phyloP scores from a whole-genome alignment of 2,329 filamentous ascomycete species.

The Diplodia sapinea region DNA sequence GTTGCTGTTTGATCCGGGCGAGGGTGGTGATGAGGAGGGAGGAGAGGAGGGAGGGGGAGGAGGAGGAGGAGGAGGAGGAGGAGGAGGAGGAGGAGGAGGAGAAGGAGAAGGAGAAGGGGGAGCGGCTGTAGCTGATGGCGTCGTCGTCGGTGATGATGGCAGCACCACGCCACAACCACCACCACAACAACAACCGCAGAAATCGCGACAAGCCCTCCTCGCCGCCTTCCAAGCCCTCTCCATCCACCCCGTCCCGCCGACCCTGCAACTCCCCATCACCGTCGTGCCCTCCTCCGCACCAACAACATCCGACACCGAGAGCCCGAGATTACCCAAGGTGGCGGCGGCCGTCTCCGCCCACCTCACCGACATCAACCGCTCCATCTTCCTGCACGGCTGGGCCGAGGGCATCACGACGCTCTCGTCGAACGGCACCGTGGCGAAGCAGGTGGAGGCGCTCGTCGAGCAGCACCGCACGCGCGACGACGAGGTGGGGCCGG shows the following conservation, averaged over 20 bases:
- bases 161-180: background rate
- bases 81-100: too few species aligned
- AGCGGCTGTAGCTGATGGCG: background rate
- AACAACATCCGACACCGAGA: background rate
- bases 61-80: too few species aligned
- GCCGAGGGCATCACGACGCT: constrained; percentile 66
- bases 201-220: constrained; percentile 35
- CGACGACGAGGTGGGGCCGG: constrained; percentile 62
- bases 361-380: constrained; percentile 67
- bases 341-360: constrained; percentile 53
- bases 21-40: constrained; percentile 33
- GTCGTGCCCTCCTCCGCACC: constrained; percentile 58
- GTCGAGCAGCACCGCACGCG: constrained; percentile 59
- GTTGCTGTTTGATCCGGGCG: constrained; percentile 51
- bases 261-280: constrained; percentile 66
- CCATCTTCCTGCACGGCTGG: constrained; percentile 78
- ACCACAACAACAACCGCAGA: background rate
- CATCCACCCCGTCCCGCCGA: constrained; percentile 58
- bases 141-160: background rate
- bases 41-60: constrained; percentile 36
- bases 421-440: constrained; percentile 72
- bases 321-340: constrained; percentile 33
- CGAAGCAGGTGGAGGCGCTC: constrained; percentile 66
- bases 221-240: constrained; percentile 48
- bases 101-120: too few species aligned